Conservation (phyloP, 768 basidiomycete species). For the Rhodotorula kratochvilovae region DNA sequence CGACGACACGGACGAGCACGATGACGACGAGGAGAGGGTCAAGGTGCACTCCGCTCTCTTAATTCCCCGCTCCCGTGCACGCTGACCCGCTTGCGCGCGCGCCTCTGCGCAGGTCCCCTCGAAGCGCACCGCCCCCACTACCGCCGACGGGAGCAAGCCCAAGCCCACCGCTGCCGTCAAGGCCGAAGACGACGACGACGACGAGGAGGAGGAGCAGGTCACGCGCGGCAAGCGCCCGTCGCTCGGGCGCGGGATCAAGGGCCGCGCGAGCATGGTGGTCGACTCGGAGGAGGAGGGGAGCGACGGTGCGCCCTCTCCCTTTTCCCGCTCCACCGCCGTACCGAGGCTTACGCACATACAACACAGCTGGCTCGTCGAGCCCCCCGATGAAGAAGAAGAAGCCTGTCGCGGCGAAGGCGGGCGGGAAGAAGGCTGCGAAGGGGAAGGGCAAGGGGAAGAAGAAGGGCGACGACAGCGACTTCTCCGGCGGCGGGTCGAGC, state of each 20-base stretch:
- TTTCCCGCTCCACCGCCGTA: too few relatives aligned
- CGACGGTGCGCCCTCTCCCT: background rate
- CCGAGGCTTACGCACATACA: background rate
- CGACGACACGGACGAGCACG: background rate
- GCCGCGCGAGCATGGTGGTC: background rate
- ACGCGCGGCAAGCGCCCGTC: background rate
- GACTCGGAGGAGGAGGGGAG: constrained; percentile 13
- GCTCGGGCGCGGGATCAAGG: background rate
- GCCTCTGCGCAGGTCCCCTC: background rate
- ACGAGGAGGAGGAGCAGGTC: background rate
- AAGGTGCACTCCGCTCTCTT: background rate
- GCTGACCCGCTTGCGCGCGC: background rate
- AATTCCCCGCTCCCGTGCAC: background rate
- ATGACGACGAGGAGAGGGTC: background rate
- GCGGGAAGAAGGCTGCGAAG: background rate
- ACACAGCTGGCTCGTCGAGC: background rate
- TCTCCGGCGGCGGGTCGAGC: constrained; percentile 1
- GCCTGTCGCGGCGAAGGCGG: background rate
- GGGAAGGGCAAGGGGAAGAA: constrained; percentile 20
- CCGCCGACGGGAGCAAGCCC: background rate
- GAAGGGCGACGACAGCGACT: constrained; percentile 33
- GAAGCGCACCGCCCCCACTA: background rate
- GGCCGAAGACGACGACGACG: background rate
- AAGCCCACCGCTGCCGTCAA: background rate
- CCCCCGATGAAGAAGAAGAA: background rate